Base-by-base conservation (phyloP, 352 stramenopile genomes). In the Elongisporangium prolatum region DNA sequence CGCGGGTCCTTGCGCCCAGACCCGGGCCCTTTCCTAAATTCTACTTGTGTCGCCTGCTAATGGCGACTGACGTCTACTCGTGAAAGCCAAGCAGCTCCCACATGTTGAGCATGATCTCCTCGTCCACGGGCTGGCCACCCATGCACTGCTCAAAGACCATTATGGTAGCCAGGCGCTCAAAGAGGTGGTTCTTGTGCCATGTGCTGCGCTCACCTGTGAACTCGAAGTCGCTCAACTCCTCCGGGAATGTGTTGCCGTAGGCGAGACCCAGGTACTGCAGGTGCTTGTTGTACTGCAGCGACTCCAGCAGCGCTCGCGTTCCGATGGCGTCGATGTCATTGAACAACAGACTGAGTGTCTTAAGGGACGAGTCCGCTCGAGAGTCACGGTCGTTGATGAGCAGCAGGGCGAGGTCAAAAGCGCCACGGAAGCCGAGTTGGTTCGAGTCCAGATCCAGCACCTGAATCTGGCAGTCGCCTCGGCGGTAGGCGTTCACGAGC, bases 351-450 rank as follows among this genome's bases (percentile, higher is more conserved):
- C 71, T 83, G 9, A 83, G 66, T 14, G 72, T 69, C 18, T 69
- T 77, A 16, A 83, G 64, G 63, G 66, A 78, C 24, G 69, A 69
- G 28, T 57, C 68, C 17, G 72, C 57, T 14, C 67, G 61, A 24
- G 70, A 66, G 60, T 82, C 64, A 49, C 67, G 74, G 54, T 82
- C 70, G 50, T 72, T 78, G 64, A 83, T 83, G 37, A 83, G 60
- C 52, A 83, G 57, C 74, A 83, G 80, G n/a, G 74, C 74, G 21
- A 83, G 66, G 55, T 83, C 74, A 59, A 83, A 80, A 3, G 74
- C 71, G n/a, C 74, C 74, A 47, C 71, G 71, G 60, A 83, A 83
- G 25, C 74, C 74, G 25, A 83, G 68, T 54, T 80, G 74, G 57
- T 83, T 83, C 49, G 71, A 80, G 63, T 83, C 74, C 25, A 83